These are phyloP conservation scores for Deinandra increscens DNA, from an alignment of 129 eudicot genomes.

Conservation along the genomic window DNA sequence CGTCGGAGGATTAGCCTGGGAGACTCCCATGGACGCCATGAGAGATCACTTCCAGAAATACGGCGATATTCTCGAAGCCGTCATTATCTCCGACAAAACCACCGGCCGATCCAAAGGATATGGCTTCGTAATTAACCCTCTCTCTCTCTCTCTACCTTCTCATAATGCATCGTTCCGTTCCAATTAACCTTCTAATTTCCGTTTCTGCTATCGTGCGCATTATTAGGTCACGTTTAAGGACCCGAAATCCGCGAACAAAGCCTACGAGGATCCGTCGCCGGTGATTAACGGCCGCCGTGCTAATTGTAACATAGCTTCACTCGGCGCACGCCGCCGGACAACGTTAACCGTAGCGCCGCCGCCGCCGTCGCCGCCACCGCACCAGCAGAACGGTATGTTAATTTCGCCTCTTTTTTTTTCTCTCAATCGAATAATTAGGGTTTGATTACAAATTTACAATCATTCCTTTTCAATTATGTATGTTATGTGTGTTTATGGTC, in stretches of 20 bases:
- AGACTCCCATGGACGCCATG: conserved; percentile 79
- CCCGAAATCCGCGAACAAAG: conserved; percentile 85
- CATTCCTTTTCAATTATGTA: too few species aligned
- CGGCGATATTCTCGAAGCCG: conserved; percentile 87
- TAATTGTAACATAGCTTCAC: conserved; percentile 90
- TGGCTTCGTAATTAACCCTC: conserved; percentile 67
- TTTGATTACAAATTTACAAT: neutral
- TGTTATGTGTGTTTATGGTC: neutral
- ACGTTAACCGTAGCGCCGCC: conserved; percentile 28
- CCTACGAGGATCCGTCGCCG: conserved; percentile 95
- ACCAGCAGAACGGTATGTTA: conserved; percentile 40
- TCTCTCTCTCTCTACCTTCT: too few species aligned
- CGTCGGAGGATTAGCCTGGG: conserved; percentile 96
- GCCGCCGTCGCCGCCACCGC: conserved; percentile 38
- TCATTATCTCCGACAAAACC: conserved; percentile 78
- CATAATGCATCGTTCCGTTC: neutral
- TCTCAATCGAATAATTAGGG: neutral
- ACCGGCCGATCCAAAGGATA: conserved; percentile 96
- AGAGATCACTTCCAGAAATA: conserved; percentile 65
- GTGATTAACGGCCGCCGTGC: conserved; percentile 95
- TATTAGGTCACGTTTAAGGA: conserved; percentile 93
- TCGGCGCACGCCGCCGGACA: conserved; percentile 80
- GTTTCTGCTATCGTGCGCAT: neutral
- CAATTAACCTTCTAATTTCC: neutral
- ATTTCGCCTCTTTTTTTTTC: neutral